A percentile compares a stretch with the other conserved stretches of the same genome.
These are phyloP conservation scores for Lachancea lanzarotensis DNA, from an alignment of 805 yeast genomes.

Conservation along the genomic window DNA sequence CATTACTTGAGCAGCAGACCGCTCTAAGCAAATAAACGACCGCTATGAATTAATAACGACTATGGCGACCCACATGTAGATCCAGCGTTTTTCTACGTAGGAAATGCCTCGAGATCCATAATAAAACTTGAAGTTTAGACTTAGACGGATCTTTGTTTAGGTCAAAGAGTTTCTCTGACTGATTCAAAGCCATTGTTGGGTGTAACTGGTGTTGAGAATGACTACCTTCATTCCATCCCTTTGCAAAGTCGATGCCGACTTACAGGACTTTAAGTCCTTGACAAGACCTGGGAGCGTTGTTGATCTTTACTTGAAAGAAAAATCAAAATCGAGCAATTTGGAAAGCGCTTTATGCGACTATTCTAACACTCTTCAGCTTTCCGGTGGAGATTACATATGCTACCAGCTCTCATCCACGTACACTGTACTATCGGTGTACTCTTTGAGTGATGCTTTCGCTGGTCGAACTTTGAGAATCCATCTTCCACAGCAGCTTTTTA, in stretches of 20 bases:
- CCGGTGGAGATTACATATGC: slow-evolving; percentile 19
- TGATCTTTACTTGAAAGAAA: slow-evolving; percentile 15
- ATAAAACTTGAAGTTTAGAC: background rate
- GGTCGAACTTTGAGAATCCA: slow-evolving; percentile 22
- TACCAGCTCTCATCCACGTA: slow-evolving; percentile 23
- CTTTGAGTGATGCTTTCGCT: slow-evolving; percentile 14
- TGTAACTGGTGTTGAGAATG: background rate
- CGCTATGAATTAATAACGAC: no score
- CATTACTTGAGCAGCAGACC: no score
- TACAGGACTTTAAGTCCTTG: slow-evolving; percentile 17
- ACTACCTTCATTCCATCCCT: slow-evolving; percentile 9
- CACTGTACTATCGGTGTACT: slow-evolving; percentile 20
- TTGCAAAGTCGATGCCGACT: slow-evolving; percentile 26
- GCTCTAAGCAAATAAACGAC: no score
- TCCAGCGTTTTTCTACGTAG: background rate
- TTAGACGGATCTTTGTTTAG: background rate
- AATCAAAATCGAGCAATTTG: slow-evolving; percentile 3
- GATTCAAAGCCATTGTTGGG: background rate
- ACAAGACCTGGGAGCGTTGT: slow-evolving; percentile 12
- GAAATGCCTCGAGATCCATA: background rate
- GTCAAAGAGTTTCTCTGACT: background rate
- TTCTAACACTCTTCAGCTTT: slow-evolving; percentile 17
- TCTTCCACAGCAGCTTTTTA: slow-evolving; percentile 22
- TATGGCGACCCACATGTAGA: background rate
- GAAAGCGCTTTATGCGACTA: slow-evolving; percentile 14